Evolutionary conservation across 73 alveolate species (phyloP), one percentile per base, ranked within the genome.

Genomic region (Breviolum minutum): DNA sequence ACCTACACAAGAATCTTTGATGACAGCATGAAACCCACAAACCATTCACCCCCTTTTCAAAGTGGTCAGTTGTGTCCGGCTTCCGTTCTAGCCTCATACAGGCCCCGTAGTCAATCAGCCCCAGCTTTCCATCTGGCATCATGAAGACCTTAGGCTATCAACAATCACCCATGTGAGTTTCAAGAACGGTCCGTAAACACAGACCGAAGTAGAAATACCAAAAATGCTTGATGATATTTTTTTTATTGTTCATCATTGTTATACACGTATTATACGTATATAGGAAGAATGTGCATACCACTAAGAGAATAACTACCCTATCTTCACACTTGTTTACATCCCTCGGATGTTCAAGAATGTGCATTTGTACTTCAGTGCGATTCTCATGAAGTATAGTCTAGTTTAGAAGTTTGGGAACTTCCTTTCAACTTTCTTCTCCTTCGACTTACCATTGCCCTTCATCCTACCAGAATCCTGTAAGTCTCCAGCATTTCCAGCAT

Each of bases 91-190:
- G 86, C 99, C 99, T 94, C 92, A 63, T 77, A 63, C 99, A 94
- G 61, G 99, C 99, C 30, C 99, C 99, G 99, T 94, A 94, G 73
- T 94, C 99, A 63, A 94, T 94, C 63, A 94, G 94, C 62, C 99
- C 99, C 76, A 94, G 85, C 76, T 66, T 63, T 16, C 94, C 99
- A 32, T 79, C 85, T 1, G 92, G 94, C 99, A 79, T 79, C 92
- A 94, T 81, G 76, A 94, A 94, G 60, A 94, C 99, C 94, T 92
- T 8, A 29, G 26, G 63, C 8, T 14, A 68, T 17, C 17, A 22
- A 68, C 8, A 17, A 22, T 14, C 17, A 14, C 77, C 77, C 77
- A 14, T 22, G n/a, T 2, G n/a, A 14, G 77, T 68, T 14, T 14
- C 77, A 68, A 22, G 24, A 22, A 17, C 24, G 17, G n/a, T 22